A percentile compares a stretch with the other conserved stretches of the same genome.
phyloP scores from a whole-genome alignment of 129 eudicot genomes.

The carrot (Daucus carota) region DNA sequence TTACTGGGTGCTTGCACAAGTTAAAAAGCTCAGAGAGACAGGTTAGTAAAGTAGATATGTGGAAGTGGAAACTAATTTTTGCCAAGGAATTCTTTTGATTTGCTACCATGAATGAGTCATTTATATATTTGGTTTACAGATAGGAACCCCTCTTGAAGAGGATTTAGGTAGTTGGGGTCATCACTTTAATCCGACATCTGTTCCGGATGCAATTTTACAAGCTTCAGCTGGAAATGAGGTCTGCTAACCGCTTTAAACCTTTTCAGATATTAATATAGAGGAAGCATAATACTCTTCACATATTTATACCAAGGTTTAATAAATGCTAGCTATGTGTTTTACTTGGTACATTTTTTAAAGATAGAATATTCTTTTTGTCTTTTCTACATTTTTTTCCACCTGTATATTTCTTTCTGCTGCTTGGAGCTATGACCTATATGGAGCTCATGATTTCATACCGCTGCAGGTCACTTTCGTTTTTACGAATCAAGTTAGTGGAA shows the following conservation, averaged over 20 bases:
- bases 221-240: conserved; percentile 99
- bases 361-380: not conserved
- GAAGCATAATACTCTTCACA: not conserved
- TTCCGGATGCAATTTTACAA: conserved; percentile 84
- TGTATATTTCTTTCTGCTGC: not conserved
- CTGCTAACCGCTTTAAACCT: not conserved
- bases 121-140: conserved; percentile 17
- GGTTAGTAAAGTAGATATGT: conserved; percentile 20
- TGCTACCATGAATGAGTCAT: not conserved
- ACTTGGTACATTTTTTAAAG: not conserved
- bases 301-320: not conserved
- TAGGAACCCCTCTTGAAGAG: conserved; percentile 90
- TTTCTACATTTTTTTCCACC: not conserved
- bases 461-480: conserved; percentile 85
- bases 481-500: conserved; percentile 87
- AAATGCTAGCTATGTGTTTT: not conserved
- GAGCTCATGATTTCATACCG: conserved; percentile 7
- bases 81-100: not conserved
- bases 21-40: conserved; percentile 74
- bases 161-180: conserved; percentile 97
- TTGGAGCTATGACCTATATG: not conserved
- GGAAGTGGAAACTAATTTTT: not conserved
- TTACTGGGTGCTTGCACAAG: conserved; percentile 81
- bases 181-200: conserved; percentile 58
- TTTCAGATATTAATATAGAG: not conserved